Conservation (phyloP, 495 filamentous ascomycete genomes). For the Penicillium cinerascens region DNA sequence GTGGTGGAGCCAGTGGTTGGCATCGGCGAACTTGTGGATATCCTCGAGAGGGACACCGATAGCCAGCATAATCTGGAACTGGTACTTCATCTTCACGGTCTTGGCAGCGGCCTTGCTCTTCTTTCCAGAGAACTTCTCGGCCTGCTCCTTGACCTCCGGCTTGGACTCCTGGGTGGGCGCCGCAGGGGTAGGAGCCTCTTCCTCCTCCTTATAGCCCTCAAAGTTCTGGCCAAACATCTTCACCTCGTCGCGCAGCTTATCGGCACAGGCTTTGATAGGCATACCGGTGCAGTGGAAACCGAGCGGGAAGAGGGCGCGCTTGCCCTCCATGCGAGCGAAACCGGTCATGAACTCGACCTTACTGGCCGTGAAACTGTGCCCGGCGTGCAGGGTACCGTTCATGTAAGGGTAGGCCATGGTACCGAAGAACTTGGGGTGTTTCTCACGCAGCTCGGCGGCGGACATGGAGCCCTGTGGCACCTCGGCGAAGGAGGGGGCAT, state of each 20-base stretch:
- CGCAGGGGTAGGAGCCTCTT: conserved; percentile 41
- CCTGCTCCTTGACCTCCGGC: conserved; percentile 65
- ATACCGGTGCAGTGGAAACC: conserved; percentile 97
- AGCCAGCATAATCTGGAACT: conserved; percentile 86
- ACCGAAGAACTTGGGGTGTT: conserved; percentile 87
- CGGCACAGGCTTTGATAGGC: conserved; percentile 95
- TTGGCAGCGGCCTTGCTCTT: conserved; percentile 95
- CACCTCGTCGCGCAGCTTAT: conserved; percentile 87
- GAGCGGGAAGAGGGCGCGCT: conserved; percentile 78
- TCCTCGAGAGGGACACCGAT: conserved; percentile 79
- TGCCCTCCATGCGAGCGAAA: conserved; percentile 84
- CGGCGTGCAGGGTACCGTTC: conserved; percentile 91
- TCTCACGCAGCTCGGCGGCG: conserved; percentile 68
- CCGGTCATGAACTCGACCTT: conserved; percentile 91
- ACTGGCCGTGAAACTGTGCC: conserved; percentile 82
- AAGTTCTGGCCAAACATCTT: conserved; percentile 87
- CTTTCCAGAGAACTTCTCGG: conserved; percentile 87
- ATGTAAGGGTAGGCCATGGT: conserved; percentile 96
- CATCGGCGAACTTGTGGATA: conserved; percentile 88
- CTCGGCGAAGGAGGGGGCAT: conserved; percentile 75
- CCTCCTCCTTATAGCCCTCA: conserved; percentile 64
- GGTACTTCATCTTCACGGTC: conserved; percentile 83
- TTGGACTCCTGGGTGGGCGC: conserved; percentile 51
- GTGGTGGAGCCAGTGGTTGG: conserved; percentile 80
- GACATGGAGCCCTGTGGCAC: conserved; percentile 67